These are phyloP conservation scores for Thelonectria rubi DNA, from an alignment of 2,329 filamentous ascomycete genomes.

Conservation along the genomic window DNA sequence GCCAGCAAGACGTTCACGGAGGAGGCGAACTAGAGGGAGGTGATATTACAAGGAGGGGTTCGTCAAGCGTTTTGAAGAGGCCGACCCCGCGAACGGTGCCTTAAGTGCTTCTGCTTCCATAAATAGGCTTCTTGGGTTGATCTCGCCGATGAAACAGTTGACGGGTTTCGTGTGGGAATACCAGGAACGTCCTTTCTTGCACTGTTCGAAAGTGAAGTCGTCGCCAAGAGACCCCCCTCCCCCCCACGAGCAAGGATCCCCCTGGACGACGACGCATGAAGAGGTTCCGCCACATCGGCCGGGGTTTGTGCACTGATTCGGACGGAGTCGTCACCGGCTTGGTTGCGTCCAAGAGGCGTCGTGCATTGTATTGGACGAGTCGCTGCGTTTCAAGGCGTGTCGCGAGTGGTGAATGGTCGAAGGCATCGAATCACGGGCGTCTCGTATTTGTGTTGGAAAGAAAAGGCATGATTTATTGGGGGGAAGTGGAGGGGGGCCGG, in stretches of 20 bases:
- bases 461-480: constrained; percentile 20
- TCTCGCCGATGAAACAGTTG: constrained; percentile 8
- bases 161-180: constrained; percentile 10
- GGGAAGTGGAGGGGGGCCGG: neutral
- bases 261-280: constrained; percentile 25
- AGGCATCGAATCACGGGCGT: constrained; percentile 15
- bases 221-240: no score
- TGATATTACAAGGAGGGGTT: constrained; percentile 8
- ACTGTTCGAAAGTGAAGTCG: neutral
- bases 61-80: neutral
- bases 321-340: constrained; percentile 6
- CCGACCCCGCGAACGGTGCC: constrained; percentile 3
- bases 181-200: neutral
- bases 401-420: constrained; percentile 13
- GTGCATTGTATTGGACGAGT: constrained; percentile 10
- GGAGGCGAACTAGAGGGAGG: constrained; percentile 11
- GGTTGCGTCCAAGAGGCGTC: constrained; percentile 4
- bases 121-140: constrained; percentile 13
- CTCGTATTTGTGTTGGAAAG: constrained; percentile 22
- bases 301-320: constrained; percentile 14
- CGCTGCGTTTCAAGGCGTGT: constrained; percentile 20
- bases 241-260: constrained; percentile 11
- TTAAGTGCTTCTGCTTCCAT: constrained; percentile 16
- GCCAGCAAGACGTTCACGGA: constrained; percentile 16
- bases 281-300: constrained; percentile 14